These are phyloP conservation scores for Ganoderma multipileum DNA, from an alignment of 1,284 basidiomycete species.

Conservation along the genomic window DNA sequence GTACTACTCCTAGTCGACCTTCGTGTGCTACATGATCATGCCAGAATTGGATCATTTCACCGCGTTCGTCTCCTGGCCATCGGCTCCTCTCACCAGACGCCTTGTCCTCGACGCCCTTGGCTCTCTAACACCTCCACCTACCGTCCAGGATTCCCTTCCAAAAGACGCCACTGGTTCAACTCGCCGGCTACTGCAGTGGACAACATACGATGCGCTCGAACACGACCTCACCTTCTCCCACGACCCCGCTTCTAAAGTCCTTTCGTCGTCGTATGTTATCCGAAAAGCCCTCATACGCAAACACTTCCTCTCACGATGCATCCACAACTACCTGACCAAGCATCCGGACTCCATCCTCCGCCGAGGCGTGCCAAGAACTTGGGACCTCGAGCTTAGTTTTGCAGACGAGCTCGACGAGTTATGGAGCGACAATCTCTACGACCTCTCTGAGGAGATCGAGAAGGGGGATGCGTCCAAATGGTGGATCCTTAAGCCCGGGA, in stretches of 20 bases:
- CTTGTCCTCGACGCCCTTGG: slow-evolving; percentile 73
- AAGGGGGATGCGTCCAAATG: slow-evolving; percentile 57
- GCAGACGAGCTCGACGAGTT: slow-evolving; percentile 96
- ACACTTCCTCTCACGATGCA: slow-evolving; percentile 86
- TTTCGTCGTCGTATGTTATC: slow-evolving; percentile 89
- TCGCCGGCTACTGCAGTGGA: slow-evolving; percentile 71
- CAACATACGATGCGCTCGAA: slow-evolving; percentile 83
- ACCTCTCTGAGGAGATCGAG: slow-evolving; percentile 74
- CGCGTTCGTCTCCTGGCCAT: slow-evolving; percentile 78
- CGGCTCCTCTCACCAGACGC: slow-evolving; percentile 76
- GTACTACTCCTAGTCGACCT: too few relatives aligned
- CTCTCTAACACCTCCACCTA: slow-evolving; percentile 40
- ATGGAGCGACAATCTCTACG: slow-evolving; percentile 93
- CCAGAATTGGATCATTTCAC: slow-evolving; percentile 39
- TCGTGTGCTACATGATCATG: too few relatives aligned
- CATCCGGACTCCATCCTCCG: slow-evolving; percentile 62
- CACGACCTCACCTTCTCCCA: slow-evolving; percentile 70
- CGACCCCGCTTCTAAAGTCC: slow-evolving; percentile 44
- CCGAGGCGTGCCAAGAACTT: slow-evolving; percentile 77
- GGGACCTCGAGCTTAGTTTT: slow-evolving; percentile 89
- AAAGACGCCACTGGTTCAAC: slow-evolving; percentile 19
- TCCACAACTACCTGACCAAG: slow-evolving; percentile 81
- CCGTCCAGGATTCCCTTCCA: slow-evolving; percentile 37
- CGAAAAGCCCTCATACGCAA: slow-evolving; percentile 95
- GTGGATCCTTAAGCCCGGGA: slow-evolving; percentile 97